phyloP scores from a whole-genome alignment of 192 early-diverging fungal genomes.

The Coemansia guatemalensis region DNA sequence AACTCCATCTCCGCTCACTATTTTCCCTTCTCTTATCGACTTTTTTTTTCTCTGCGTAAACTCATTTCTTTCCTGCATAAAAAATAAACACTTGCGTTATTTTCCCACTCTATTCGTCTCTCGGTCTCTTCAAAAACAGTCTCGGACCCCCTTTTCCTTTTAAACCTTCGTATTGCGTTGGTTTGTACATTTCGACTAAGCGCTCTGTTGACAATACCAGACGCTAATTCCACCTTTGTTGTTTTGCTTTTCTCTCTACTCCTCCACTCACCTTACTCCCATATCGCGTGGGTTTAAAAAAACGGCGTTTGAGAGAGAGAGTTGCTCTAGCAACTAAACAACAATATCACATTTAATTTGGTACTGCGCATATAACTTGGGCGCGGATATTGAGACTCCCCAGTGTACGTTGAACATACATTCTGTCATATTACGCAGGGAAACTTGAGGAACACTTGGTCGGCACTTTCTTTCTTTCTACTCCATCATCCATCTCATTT shows the following conservation, averaged over 20 bases:
- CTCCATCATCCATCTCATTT: background rate
- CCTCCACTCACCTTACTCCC: background rate
- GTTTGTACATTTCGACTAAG: background rate
- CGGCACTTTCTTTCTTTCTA: background rate
- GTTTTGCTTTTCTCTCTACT: background rate
- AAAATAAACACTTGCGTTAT: background rate
- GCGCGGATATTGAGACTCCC: background rate
- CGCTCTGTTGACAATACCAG: background rate
- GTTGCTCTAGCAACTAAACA: background rate
- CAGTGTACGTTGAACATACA: background rate
- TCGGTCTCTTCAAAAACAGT: background rate
- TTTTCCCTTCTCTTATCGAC: background rate
- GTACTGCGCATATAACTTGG: background rate
- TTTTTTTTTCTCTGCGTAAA: background rate
- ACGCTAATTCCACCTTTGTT: too few species aligned
- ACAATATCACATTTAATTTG: background rate
- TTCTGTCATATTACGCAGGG: background rate
- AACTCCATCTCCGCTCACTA: too few species aligned
- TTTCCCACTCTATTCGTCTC: background rate
- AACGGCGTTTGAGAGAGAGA: background rate
- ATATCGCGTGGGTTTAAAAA: background rate
- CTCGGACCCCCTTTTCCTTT: background rate
- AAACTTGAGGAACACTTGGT: background rate
- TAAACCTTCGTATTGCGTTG: background rate
- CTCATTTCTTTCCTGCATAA: background rate